Conservation (phyloP, 495 filamentous ascomycete species). For the Penicillium paradoxum region DNA sequence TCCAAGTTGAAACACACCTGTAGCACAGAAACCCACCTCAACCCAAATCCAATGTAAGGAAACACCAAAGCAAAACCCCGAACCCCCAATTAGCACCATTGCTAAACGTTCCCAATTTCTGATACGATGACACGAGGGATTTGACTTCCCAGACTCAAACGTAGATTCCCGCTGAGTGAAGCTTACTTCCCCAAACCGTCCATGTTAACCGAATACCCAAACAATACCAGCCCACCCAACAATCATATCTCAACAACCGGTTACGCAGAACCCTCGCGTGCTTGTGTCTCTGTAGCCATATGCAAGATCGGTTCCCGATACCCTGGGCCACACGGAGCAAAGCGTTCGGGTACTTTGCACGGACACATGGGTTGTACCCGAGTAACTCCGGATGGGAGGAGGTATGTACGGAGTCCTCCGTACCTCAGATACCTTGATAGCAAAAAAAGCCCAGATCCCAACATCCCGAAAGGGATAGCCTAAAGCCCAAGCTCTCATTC, state of each 20-base stretch:
- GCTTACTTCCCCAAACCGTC: not conserved
- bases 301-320: constrained; percentile 4
- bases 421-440: no score
- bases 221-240: not conserved
- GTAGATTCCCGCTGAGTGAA: not conserved
- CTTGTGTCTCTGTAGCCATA: not conserved
- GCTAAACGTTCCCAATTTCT: not conserved
- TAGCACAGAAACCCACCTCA: not conserved
- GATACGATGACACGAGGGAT: not conserved
- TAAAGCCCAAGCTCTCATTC: no score
- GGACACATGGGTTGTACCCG: not conserved
- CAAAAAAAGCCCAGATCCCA: no score
- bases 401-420: no score
- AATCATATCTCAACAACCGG: not conserved
- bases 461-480: no score
- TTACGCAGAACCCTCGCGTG: not conserved
- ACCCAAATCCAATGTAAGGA: not conserved
- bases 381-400: not conserved
- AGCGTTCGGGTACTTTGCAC: not conserved
- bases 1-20: not conserved
- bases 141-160: not conserved
- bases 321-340: not conserved
- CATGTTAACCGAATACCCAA: not conserved
- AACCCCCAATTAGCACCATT: not conserved
- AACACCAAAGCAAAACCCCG: not conserved